Conservation (phyloP, 768 basidiomycete species). For the Mycena albidolilacea region DNA sequence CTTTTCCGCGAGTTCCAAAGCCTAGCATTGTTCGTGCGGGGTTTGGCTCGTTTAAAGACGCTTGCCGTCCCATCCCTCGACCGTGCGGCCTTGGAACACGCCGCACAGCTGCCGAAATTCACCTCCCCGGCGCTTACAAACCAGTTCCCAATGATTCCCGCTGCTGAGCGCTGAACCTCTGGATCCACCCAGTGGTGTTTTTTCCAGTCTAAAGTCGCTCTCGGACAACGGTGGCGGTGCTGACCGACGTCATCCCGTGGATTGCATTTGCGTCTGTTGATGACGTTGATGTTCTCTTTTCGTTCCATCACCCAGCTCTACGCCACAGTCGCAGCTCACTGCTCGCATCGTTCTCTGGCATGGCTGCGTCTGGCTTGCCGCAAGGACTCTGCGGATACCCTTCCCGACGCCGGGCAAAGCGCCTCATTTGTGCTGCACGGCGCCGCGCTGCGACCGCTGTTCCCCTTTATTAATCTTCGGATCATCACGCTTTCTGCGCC, state of each 20-base stretch:
- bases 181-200: not conserved
- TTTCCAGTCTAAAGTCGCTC: not conserved
- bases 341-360: not conserved
- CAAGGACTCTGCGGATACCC: not conserved
- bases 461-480: not conserved
- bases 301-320: not conserved
- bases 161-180: not conserved
- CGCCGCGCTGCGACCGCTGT: not conserved
- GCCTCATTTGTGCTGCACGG: not conserved
- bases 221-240: not conserved
- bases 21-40: not conserved
- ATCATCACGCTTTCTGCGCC: not conserved
- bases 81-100: not conserved
- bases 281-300: not conserved
- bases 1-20: not conserved
- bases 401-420: not conserved
- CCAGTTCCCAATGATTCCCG: not conserved
- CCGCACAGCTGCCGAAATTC: not conserved
- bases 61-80: not conserved
- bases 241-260: not conserved
- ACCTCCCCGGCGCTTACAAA: not conserved
- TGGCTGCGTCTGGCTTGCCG: not conserved
- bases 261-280: not conserved
- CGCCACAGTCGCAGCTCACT: not conserved
- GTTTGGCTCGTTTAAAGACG: not conserved